Conservation (phyloP, 768 basidiomycete species). For the Xerocomellus intermedius region DNA sequence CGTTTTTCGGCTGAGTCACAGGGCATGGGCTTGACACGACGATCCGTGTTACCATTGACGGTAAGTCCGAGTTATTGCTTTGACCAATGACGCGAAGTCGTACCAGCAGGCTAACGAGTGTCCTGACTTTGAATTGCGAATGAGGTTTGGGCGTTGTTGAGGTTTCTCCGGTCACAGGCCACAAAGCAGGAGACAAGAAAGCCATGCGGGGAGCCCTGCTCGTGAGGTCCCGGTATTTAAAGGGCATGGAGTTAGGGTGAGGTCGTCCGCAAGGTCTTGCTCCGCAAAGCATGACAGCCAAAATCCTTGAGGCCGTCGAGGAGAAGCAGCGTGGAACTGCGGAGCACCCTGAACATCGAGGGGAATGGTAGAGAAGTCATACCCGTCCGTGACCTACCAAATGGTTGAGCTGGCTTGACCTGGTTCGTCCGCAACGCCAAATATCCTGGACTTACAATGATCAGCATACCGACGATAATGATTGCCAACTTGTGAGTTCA, state of each 20-base stretch:
- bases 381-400: constrained; percentile 2
- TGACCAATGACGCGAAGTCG: constrained; percentile 12
- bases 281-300: constrained; percentile 19
- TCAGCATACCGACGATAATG: background rate
- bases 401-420: background rate
- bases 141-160: constrained; percentile 29
- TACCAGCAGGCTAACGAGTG: constrained; percentile 17
- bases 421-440: constrained; percentile 1
- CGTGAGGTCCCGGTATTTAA: constrained; percentile 26
- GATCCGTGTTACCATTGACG: constrained; percentile 18
- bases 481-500: background rate
- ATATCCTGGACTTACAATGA: background rate
- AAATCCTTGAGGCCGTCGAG: constrained; percentile 20
- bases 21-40: constrained; percentile 12
- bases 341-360: constrained; percentile 16
- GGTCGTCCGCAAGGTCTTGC: constrained; percentile 15
- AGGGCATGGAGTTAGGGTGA: constrained; percentile 20
- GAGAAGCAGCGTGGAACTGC: constrained; percentile 22
- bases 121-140: constrained; percentile 30
- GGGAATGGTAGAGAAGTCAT: constrained; percentile 13
- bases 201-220: constrained; percentile 18
- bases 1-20: constrained; percentile 15
- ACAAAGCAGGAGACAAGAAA: constrained; percentile 25
- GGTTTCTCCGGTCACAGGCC: constrained; percentile 19
- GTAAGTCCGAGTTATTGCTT: constrained; percentile 10